Conservation (phyloP, 139 green algal genomes). For the Eudorina sp. region DNA sequence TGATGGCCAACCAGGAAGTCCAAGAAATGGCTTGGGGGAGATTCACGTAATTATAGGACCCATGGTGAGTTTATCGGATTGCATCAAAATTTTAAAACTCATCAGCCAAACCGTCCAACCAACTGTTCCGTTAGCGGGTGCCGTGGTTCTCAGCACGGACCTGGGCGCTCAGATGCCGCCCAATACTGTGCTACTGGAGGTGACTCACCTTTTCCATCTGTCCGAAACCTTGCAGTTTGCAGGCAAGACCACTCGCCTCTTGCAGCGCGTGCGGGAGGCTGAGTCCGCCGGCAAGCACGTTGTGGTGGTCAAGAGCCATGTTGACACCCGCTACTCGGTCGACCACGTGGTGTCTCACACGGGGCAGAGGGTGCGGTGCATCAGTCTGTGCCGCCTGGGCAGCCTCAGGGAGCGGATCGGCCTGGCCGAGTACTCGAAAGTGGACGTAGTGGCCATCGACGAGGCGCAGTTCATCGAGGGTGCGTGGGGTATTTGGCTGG, state of each 20-base stretch:
- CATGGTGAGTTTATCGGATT: slow-evolving; percentile 53
- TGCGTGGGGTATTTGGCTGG: not conserved
- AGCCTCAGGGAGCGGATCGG: not conserved
- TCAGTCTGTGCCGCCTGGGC: slow-evolving; percentile 7
- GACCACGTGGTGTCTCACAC: slow-evolving; percentile 26
- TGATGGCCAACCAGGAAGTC: not conserved
- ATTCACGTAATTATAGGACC: slow-evolving; percentile 81
- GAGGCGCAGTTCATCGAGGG: slow-evolving; percentile 81
- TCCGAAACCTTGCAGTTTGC: slow-evolving; percentile 68
- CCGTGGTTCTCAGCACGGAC: not conserved
- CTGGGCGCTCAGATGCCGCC: not conserved
- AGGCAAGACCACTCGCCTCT: slow-evolving; percentile 78
- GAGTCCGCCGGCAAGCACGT: slow-evolving; percentile 61
- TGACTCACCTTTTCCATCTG: not conserved
- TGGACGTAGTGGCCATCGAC: slow-evolving; percentile 85
- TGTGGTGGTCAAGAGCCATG: slow-evolving; percentile 72
- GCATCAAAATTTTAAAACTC: not conserved
- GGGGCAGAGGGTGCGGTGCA: slow-evolving; percentile 23
- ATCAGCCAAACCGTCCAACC: not conserved
- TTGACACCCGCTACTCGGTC: slow-evolving; percentile 75
- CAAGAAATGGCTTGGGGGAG: not conserved
- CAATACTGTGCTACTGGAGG: not conserved
- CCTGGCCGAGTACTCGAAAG: not conserved
- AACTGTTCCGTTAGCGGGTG: not conserved
- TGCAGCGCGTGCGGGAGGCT: slow-evolving; percentile 60